Percentiles rank a stretch among this genome's conserved stretches.
Conservation (phyloP, 148 eudicot species). For the Rhododendron vialii region DNA sequence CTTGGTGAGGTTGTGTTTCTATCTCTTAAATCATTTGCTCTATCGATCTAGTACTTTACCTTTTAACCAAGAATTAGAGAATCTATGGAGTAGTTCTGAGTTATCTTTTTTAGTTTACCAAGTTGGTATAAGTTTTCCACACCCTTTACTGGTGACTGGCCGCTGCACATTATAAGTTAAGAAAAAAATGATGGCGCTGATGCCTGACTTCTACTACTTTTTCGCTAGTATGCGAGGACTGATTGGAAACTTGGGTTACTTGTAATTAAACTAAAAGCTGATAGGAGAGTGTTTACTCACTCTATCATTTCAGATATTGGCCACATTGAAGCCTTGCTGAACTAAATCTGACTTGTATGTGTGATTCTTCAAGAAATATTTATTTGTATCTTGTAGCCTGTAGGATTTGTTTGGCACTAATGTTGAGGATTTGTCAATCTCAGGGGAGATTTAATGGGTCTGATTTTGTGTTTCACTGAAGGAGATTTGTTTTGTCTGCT, state of each 20-base stretch:
- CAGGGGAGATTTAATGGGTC: background rate
- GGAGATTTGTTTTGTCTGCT: background rate
- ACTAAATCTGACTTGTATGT: slow-evolving; percentile 2
- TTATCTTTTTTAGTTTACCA: background rate
- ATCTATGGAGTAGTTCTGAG: background rate
- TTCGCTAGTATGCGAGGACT: background rate
- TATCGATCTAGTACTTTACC: background rate
- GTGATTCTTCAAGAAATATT: background rate
- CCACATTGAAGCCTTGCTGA: background rate
- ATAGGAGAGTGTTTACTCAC: background rate
- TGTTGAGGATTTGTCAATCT: background rate
- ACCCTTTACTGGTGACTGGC: background rate
- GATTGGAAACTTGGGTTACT: slow-evolving; percentile 1
- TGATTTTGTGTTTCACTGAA: background rate
- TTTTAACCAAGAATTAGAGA: background rate
- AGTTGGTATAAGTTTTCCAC: background rate
- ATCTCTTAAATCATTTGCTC: background rate
- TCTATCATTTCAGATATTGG: background rate
- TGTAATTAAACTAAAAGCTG: background rate
- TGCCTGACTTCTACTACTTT: background rate
- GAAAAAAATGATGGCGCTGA: background rate
- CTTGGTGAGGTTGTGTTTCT: background rate
- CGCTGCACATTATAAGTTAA: background rate
- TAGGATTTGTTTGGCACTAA: background rate
- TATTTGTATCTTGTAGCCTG: background rate